Base-by-base conservation (phyloP, 306 rosid genomes). In the Biancaea sappan region DNA sequence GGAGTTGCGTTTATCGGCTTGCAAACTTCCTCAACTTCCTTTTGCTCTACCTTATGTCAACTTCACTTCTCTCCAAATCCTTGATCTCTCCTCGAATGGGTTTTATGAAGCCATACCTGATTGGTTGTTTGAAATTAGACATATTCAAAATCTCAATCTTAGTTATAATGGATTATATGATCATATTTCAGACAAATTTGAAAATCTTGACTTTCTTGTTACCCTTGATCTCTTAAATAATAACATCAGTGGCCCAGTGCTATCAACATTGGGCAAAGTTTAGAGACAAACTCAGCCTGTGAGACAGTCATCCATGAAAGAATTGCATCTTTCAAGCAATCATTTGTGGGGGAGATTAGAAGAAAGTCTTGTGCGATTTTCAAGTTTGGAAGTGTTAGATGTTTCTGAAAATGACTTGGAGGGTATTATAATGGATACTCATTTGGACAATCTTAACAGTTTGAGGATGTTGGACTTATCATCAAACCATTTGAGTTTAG, bases 101-200 rank as follows among this genome's bases (percentile, higher is more conserved):
- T 72, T 79, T 38, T 0, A 0, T 9, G 4, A 0, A 11, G 2
- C 1, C 5, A 22, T 72, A 3, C 74, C 78, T 29, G 3, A 24
- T n/a, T 79, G 82, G 82, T 65, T 72, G 54, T 79, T 72, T 72
- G 21, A 79, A 52, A 44, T 40, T 12, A 24, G 68, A 1, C 62
- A 44, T 54, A 34, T 79, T 43, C 61, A 32, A 53, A 3, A 53
- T 16, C 78, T 78, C 53, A 38, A 71, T 63, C 77, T 78, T 4
- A 12, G 50, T 24, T 2, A 0, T 0, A 71, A 25, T 29, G 2
- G 7, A 8, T 54, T 71, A 4, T 15, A 32, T 21, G 78, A 69
- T 43, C 37, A 32, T 16, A 71, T 78, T 24, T 69, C 82, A 63
- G 32, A 52, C 12, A 40, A 9, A 32, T 28, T 71, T 28, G 72